Conservation (phyloP, 1,284 basidiomycete genomes). For the Apiotrichum gamsii region DNA sequence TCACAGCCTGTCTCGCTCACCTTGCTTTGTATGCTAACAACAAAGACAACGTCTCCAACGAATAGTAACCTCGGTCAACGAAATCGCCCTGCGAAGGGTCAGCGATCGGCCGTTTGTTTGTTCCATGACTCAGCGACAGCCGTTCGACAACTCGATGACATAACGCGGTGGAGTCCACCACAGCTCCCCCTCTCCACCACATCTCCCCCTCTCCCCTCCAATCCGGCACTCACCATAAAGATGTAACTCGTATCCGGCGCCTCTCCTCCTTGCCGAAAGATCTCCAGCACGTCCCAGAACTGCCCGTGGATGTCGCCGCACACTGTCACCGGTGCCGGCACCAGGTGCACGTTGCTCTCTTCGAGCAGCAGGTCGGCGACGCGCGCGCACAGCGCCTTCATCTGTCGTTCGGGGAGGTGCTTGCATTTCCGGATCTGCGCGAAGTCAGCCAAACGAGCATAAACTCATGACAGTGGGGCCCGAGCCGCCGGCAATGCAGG, state of each 20-base stretch:
- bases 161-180: no score
- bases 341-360: constrained; percentile 91
- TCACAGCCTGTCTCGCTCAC: constrained; percentile 47
- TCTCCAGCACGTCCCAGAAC: constrained; percentile 90
- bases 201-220: not conserved
- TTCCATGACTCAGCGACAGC: no score
- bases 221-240: constrained; percentile 70
- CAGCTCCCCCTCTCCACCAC: not conserved
- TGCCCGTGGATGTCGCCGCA: constrained; percentile 94
- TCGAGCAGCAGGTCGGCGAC: constrained; percentile 82
- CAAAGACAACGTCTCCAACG: constrained; percentile 88
- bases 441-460: no score
- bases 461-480: no score
- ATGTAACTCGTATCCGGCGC: constrained; percentile 89
- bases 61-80: constrained; percentile 94
- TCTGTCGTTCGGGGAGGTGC: constrained; percentile 82
- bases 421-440: constrained; percentile 68
- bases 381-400: constrained; percentile 81
- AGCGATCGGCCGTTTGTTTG: no score
- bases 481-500: no score
- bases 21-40: constrained; percentile 84
- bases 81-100: constrained; percentile 77
- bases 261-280: constrained; percentile 80
- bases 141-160: no score
- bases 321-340: constrained; percentile 82